A percentile compares a stretch with the other conserved stretches of the same genome.
Conservation (phyloP, 2,329 filamentous ascomycete species). For the Amesomyces nigricolor region DNA sequence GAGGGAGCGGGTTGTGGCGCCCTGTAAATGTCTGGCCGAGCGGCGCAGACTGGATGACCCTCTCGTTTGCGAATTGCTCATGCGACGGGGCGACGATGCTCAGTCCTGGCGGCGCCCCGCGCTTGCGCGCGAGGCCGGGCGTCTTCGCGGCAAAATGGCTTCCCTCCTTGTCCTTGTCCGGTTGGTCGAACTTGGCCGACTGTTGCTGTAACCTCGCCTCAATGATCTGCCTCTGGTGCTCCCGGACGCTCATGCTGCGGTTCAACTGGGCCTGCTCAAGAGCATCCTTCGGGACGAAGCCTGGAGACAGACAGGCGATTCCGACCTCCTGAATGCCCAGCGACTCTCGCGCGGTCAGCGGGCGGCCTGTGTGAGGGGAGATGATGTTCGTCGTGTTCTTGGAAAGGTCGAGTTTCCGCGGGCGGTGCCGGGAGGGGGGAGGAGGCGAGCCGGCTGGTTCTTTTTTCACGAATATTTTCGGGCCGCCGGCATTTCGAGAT, state of each 20-base stretch:
- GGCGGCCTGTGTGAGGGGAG: slow-evolving; percentile 54
- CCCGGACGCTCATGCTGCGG: slow-evolving; percentile 84
- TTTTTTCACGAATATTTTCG: slow-evolving; percentile 93
- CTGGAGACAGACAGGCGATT: slow-evolving; percentile 87
- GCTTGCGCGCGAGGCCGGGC: slow-evolving; percentile 64
- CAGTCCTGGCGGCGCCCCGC: slow-evolving; percentile 80
- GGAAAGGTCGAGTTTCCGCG: slow-evolving; percentile 72
- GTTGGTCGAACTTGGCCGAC: slow-evolving; percentile 64
- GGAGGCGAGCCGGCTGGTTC: slow-evolving; percentile 84
- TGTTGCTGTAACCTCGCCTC: slow-evolving; percentile 86
- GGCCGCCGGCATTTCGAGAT: slow-evolving; percentile 48
- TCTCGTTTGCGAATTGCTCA: slow-evolving; percentile 85
- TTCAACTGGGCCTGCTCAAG: slow-evolving; percentile 93
- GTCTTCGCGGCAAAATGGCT: slow-evolving; percentile 59
- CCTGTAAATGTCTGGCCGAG: slow-evolving; percentile 94
- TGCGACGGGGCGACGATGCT: slow-evolving; percentile 94
- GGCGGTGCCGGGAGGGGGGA: slow-evolving; percentile 66
- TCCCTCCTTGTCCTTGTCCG: slow-evolving; percentile 50
- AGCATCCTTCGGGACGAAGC: slow-evolving; percentile 95
- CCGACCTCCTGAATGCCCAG: slow-evolving; percentile 88
- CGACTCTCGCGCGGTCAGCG: slow-evolving; percentile 72
- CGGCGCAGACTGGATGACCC: slow-evolving; percentile 94
- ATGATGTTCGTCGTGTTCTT: slow-evolving; percentile 49
- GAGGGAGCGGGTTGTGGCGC: slow-evolving; percentile 69
- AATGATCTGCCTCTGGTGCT: slow-evolving; percentile 92